Percentiles rank a stretch among this genome's conserved stretches.
Conservation (phyloP, 495 filamentous ascomycete genomes). For the Opeltia flavorubescens region DNA sequence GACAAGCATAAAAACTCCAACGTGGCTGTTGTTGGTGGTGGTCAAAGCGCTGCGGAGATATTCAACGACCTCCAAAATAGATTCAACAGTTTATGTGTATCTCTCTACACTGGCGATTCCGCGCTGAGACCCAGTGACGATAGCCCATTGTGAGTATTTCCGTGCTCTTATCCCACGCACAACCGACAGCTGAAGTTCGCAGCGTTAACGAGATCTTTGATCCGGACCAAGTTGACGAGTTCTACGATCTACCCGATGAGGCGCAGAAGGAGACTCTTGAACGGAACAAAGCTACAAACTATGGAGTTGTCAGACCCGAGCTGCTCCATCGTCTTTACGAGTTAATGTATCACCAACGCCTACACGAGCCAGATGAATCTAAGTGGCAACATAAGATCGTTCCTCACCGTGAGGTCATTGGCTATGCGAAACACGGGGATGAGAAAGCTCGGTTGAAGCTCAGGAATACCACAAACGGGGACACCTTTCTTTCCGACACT, state of each 20-base stretch:
- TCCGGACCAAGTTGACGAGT: conserved; percentile 59
- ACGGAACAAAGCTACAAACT: conserved; percentile 71
- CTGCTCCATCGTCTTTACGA: conserved; percentile 80
- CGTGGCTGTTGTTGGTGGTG: conserved; percentile 55
- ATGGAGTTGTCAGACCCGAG: conserved; percentile 78
- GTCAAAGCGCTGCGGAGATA: conserved; percentile 90
- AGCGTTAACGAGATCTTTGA: conserved; percentile 97
- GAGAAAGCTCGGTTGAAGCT: conserved; percentile 20
- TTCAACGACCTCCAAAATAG: conserved; percentile 75
- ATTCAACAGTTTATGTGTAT: conserved; percentile 68
- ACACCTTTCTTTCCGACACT: conserved; percentile 30
- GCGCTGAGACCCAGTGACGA: conserved; percentile 86
- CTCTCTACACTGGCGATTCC: conserved; percentile 60
- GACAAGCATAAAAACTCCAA: conserved; percentile 17
- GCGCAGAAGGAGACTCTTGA: conserved; percentile 48
- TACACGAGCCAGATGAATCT: conserved; percentile 51
- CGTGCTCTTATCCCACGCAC: not conserved
- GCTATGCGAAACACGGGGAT: conserved; percentile 31
- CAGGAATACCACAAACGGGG: conserved; percentile 10
- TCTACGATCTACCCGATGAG: conserved; percentile 49
- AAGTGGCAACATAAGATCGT: conserved; percentile 74
- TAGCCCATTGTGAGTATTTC: conserved; percentile 73
- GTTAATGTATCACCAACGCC: conserved; percentile 67
- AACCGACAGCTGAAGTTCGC: conserved; percentile 14
- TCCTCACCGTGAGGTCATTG: conserved; percentile 44